These are phyloP conservation scores for Nakazawaea anatomiae DNA, from an alignment of 805 yeast genomes.

Conservation along the genomic window DNA sequence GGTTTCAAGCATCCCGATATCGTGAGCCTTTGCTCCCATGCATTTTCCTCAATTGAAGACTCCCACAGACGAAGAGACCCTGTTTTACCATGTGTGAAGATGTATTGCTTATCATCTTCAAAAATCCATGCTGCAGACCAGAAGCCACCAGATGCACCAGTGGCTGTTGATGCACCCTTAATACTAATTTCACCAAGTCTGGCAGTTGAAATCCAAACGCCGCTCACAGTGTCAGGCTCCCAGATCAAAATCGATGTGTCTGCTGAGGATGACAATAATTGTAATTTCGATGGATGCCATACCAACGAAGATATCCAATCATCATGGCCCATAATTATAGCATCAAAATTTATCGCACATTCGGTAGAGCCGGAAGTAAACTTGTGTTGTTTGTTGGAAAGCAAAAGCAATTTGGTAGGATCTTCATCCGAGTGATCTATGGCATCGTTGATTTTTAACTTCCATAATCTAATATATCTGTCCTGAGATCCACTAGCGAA, in stretches of 20 bases:
- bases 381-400: constrained; percentile 70
- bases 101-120: constrained; percentile 34
- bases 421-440: constrained; percentile 57
- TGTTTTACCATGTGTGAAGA: constrained; percentile 82
- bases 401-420: constrained; percentile 40
- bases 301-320: constrained; percentile 88
- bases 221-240: constrained; percentile 83
- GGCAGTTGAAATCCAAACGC: constrained; percentile 80
- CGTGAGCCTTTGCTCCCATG: constrained; percentile 46
- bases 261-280: constrained; percentile 79
- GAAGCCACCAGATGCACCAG: constrained; percentile 80
- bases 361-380: constrained; percentile 35
- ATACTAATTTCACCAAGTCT: constrained; percentile 89
- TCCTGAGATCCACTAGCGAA: constrained; percentile 93
- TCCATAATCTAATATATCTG: constrained; percentile 87
- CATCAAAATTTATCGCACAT: constrained; percentile 75
- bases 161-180: constrained; percentile 97
- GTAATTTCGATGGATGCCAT: constrained; percentile 69
- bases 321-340: constrained; percentile 95
- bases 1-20: constrained; percentile 72
- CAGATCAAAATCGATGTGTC: constrained; percentile 92
- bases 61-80: constrained; percentile 88
- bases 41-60: constrained; percentile 23
- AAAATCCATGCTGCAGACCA: constrained; percentile 67
- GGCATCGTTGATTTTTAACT: constrained; percentile 48